Evolutionary conservation across 257 asterid species (phyloP).

Genomic region (Catharanthus roseus): DNA sequence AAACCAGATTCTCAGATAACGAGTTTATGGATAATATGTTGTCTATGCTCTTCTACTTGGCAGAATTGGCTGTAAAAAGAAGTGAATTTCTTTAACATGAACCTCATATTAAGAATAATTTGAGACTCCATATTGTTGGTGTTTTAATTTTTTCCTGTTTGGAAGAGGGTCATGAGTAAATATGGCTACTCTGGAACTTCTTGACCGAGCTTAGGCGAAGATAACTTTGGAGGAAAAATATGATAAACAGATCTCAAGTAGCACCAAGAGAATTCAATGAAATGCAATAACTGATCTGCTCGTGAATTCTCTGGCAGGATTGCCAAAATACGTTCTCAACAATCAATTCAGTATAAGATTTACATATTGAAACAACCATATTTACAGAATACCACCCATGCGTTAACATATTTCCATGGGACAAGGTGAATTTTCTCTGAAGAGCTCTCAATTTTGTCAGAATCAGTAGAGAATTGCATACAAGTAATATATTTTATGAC

Average conservation of each 20-base stretch:
- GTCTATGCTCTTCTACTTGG: background rate
- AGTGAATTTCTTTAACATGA: background rate
- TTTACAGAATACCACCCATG: background rate
- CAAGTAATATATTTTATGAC: background rate
- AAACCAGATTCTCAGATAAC: background rate
- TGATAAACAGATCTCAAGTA: background rate
- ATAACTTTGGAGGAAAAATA: background rate
- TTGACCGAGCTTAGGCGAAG: background rate
- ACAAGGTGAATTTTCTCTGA: too few relatives aligned
- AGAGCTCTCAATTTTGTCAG: background rate
- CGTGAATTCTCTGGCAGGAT: background rate
- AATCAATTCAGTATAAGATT: background rate
- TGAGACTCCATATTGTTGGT: background rate
- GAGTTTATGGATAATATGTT: background rate
- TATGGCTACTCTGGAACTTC: background rate
- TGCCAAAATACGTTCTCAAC: background rate
- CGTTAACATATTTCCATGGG: background rate
- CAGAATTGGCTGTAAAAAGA: background rate
- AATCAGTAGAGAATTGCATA: slow-evolving; percentile 2
- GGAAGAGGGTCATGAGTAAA: background rate
- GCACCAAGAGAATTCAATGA: background rate
- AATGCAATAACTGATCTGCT: background rate
- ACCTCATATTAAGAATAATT: background rate
- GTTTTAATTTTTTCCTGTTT: background rate
- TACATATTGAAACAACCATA: background rate